Base-by-base conservation (phyloP, 768 basidiomycete species). In the Boletellus ananiceps region DNA sequence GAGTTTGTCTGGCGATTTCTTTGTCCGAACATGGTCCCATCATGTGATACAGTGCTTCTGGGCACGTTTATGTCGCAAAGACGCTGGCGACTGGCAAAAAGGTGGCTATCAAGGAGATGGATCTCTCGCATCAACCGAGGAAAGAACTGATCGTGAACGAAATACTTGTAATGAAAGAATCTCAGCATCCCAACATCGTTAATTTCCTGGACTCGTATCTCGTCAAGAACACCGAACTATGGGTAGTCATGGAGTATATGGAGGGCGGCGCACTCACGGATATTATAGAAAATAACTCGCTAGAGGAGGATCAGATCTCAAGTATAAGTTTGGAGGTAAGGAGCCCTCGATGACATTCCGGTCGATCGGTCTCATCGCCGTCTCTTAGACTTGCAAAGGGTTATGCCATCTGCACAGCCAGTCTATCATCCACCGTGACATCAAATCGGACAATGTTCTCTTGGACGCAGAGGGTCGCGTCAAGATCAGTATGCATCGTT, bases 221-320 rank as follows among this genome's bases (percentile, higher is more conserved):
- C 38, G 82, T 96, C 46, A 88, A 87, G 70, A 85, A 76, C 65
- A 86, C 78, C 45, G 93, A 95, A 63, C 80, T 96, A 19, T 97
- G 93, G 93, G 93, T 96, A 38, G 93, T 95, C 50, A 97, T 95
- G 93, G 93, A 97, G 71, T 95, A 90, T 64, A 97, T 97, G 93
- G 93, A 97, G 69, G 93, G 93, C 45, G 94, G 96, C 35, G 93
- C 95, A 15, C 74, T 99, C 61, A 97, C 93, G 21, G 95, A 98
- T 69, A 87, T 99, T 38, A 97, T 99, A 60, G 95, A 97, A 74
- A 93, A 94, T 59, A 98, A 97, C 68, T 82, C 89, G 36, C 70
- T 98, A 53, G 90, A 90, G 64, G 93, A 97, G 71, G 91, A 93
- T 63, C 93, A 97, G 71, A 95, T 97, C 43, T 83, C 90, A 13